Evolutionary conservation across 2,329 filamentous ascomycete species (phyloP).

Genomic region (Cercospora janseana): DNA sequence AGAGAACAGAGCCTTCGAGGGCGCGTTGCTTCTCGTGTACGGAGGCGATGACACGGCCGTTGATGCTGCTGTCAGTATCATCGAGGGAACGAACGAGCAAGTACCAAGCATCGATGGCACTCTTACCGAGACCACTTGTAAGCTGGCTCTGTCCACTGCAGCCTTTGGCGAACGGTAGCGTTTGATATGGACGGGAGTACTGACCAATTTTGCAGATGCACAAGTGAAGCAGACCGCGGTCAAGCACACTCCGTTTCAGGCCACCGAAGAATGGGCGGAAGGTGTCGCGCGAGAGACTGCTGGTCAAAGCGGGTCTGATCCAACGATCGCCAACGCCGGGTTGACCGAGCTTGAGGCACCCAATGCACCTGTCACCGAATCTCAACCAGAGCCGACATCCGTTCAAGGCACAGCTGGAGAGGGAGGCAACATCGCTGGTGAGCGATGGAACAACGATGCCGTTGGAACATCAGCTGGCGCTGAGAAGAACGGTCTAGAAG

Average conservation of each 20-base stretch:
- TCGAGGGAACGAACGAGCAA: slow-evolving; percentile 67
- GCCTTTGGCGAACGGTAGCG: background rate
- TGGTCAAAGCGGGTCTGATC: slow-evolving; percentile 53
- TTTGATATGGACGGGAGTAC: background rate
- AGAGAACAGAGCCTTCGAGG: slow-evolving; percentile 78
- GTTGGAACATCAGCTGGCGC: slow-evolving; percentile 44
- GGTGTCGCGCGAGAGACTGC: slow-evolving; percentile 48
- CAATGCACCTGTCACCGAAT: slow-evolving; percentile 36
- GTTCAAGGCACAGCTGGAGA: slow-evolving; percentile 43
- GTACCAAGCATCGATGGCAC: slow-evolving; percentile 65
- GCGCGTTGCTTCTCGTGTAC: slow-evolving; percentile 74
- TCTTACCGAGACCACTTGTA: slow-evolving; percentile 69
- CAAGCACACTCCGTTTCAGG: slow-evolving; percentile 54
- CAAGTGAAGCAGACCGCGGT: slow-evolving; percentile 43
- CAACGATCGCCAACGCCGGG: slow-evolving; percentile 64
- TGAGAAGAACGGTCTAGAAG: slow-evolving; percentile 53
- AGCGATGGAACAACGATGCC: slow-evolving; percentile 63
- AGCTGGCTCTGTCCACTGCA: slow-evolving; percentile 37
- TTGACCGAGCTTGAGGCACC: slow-evolving; percentile 64
- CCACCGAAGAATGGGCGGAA: slow-evolving; percentile 52
- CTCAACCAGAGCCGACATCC: slow-evolving; percentile 30
- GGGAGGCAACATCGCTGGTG: slow-evolving; percentile 56
- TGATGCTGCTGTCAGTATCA: slow-evolving; percentile 71
- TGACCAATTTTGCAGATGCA: slow-evolving; percentile 32
- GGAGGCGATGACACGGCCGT: slow-evolving; percentile 74